phyloP scores from a whole-genome alignment of 176 grass and related monocot species.

The maize (Zea mays) region DNA sequence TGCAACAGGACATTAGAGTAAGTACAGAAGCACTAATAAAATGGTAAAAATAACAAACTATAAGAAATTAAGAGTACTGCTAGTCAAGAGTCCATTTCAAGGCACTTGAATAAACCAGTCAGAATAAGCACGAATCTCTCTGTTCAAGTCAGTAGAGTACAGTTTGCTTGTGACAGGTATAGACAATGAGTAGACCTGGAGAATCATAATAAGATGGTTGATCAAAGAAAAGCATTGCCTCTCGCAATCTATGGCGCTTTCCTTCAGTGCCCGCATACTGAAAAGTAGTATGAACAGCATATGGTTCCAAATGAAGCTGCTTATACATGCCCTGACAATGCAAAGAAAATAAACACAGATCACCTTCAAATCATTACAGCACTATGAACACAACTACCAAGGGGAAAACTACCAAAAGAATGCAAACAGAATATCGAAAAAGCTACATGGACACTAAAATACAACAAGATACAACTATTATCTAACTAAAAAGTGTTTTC shows the following conservation, averaged over 20 bases:
- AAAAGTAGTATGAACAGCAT: constrained; percentile 97
- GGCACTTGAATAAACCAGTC: neutral
- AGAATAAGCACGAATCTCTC: neutral
- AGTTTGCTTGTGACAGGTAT: neutral
- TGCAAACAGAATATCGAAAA: neutral
- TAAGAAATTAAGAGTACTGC: neutral
- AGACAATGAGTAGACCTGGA: constrained; percentile 58
- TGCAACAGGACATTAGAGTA: constrained; percentile 44
- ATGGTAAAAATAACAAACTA: neutral
- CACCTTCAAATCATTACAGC: constrained; percentile 14
- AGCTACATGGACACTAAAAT: neutral
- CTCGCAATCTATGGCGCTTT: constrained; percentile 93
- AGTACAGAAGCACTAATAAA: constrained; percentile 16
- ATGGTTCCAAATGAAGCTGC: constrained; percentile 89
- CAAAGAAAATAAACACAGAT: constrained; percentile 18
- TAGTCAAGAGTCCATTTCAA: neutral
- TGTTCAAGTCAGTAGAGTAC: neutral
- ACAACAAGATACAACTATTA: neutral
- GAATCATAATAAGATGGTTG: constrained; percentile 78
- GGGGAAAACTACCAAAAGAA: constrained; percentile 16
- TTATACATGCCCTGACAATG: constrained; percentile 68
- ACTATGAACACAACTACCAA: constrained; percentile 9
- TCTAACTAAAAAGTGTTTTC: neutral
- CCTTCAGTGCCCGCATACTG: constrained; percentile 95
- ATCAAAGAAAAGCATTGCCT: constrained; percentile 92